A percentile compares a stretch with the other conserved stretches of the same genome.
phyloP scores from a whole-genome alignment of 805 yeast species.

The Candida dajiaensis region DNA sequence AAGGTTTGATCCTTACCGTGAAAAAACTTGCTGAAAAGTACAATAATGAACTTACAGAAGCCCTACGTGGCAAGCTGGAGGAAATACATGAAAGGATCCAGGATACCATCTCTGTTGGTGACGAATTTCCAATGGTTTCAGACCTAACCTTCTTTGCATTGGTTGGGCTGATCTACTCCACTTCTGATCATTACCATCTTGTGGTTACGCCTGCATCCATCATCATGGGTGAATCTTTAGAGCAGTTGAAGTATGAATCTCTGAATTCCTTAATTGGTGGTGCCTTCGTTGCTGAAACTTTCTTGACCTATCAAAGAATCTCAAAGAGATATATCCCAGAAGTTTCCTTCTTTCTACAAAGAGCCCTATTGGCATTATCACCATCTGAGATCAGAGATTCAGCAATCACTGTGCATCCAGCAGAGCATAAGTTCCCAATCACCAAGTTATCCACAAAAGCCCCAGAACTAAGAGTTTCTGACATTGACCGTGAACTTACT shows the following conservation, averaged over 20 bases:
- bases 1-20: constrained; percentile 40
- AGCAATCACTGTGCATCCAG: constrained; percentile 9
- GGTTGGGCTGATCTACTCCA: constrained; percentile 77
- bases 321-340: constrained; percentile 86
- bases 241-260: constrained; percentile 38
- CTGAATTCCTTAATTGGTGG: constrained; percentile 49
- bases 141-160: constrained; percentile 67
- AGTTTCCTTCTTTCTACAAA: constrained; percentile 51
- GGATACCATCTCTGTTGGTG: constrained; percentile 22
- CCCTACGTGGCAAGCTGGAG: constrained; percentile 50
- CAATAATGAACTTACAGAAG: constrained; percentile 56
- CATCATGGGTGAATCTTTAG: constrained; percentile 64
- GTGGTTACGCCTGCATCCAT: constrained; percentile 81
- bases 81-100: constrained; percentile 49
- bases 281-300: constrained; percentile 55
- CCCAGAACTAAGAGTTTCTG: constrained; percentile 14
- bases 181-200: constrained; percentile 93
- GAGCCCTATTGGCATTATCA: constrained; percentile 41
- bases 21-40: constrained; percentile 60
- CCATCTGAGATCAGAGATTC: constrained; percentile 22
- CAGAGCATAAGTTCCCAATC: constrained; percentile 20
- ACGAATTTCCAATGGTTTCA: constrained; percentile 33
- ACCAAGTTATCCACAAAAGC: constrained; percentile 2
- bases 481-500: constrained; percentile 26
- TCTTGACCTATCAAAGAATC: constrained; percentile 68